phyloP scores from a whole-genome alignment of 2,329 filamentous ascomycete species.

The Exophiala oligosperma region DNA sequence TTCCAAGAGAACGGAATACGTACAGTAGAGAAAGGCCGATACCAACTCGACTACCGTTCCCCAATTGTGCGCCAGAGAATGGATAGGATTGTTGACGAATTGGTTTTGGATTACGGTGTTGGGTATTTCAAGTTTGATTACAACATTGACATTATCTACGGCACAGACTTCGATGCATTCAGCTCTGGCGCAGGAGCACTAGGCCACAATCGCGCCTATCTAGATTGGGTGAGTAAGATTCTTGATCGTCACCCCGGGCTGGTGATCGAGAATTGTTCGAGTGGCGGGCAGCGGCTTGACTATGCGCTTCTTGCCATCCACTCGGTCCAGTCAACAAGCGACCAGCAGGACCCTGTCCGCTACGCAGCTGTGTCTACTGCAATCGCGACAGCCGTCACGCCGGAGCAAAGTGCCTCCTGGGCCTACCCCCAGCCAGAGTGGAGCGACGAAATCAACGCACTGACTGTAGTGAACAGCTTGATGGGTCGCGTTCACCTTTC shows the following conservation, averaged over 20 bases:
- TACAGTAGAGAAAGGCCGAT: conserved; percentile 35
- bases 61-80: conserved; percentile 29
- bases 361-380: conserved; percentile 37
- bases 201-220: conserved; percentile 36
- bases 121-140: conserved; percentile 42
- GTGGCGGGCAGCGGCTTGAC: conserved; percentile 39
- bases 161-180: conserved; percentile 31
- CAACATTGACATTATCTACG: conserved; percentile 39
- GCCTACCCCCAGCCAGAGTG: conserved; percentile 38
- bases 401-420: conserved; percentile 40
- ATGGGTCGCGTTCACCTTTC: conserved; percentile 37
- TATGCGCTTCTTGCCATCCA: conserved; percentile 38
- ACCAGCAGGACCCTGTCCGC: conserved; percentile 36
- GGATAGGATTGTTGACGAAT: conserved; percentile 29
- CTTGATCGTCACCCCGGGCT: conserved; percentile 32
- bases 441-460: conserved; percentile 37
- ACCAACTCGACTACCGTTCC: conserved; percentile 38
- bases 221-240: conserved; percentile 34
- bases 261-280: conserved; percentile 41
- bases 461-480: conserved; percentile 38
- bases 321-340: conserved; percentile 38
- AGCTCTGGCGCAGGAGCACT: conserved; percentile 32
- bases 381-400: conserved; percentile 36
- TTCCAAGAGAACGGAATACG: conserved; percentile 36
- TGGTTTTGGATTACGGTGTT: conserved; percentile 32